A percentile compares a stretch with the other conserved stretches of the same genome.
These are phyloP conservation scores for Pichia sp. DNA, from an alignment of 1,139 yeast genomes.

Conservation along the genomic window DNA sequence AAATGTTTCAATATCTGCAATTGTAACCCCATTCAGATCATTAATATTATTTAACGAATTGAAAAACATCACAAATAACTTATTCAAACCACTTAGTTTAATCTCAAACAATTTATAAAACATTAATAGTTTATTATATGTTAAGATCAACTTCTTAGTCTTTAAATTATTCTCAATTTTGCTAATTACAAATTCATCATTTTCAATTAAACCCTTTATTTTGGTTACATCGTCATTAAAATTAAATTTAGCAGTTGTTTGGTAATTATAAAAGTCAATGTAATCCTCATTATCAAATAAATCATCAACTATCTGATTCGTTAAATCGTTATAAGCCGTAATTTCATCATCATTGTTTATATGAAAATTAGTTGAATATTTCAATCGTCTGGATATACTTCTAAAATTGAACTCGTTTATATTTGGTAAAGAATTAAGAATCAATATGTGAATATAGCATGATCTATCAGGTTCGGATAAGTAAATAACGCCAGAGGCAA, in stretches of 20 bases:
- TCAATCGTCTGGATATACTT: constrained; percentile 36
- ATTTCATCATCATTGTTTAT: neutral
- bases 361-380: constrained; percentile 30
- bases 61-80: constrained; percentile 38
- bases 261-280: neutral
- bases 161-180: neutral
- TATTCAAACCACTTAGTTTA: constrained; percentile 35
- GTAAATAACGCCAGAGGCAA: constrained; percentile 78
- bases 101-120: constrained; percentile 31
- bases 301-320: neutral
- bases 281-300: neutral
- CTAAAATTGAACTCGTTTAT: constrained; percentile 46
- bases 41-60: constrained; percentile 23
- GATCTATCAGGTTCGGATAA: constrained; percentile 31
- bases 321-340: neutral
- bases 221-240: constrained; percentile 5
- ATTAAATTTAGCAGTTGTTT: neutral
- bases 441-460: constrained; percentile 41
- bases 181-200: constrained; percentile 3
- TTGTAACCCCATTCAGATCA: neutral
- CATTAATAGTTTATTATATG: neutral
- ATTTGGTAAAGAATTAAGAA: constrained; percentile 50
- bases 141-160: neutral
- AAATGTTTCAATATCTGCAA: constrained; percentile 10
- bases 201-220: constrained; percentile 7